These are phyloP conservation scores for Conringia planisiliqua DNA, from an alignment of 345 rosid species.

Conservation along the genomic window DNA sequence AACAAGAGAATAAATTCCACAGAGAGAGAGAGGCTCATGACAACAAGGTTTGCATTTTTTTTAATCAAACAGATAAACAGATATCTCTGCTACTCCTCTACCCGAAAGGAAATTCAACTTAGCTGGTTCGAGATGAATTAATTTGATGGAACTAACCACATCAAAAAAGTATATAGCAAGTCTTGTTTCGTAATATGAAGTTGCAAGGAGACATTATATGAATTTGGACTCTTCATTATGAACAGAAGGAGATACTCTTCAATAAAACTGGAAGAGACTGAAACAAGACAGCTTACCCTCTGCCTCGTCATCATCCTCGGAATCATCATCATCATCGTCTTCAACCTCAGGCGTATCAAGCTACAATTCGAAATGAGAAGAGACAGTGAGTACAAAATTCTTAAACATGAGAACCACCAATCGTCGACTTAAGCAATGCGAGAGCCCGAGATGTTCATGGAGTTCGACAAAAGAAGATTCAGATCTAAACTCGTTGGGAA, in stretches of 20 bases:
- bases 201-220: not conserved
- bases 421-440: not conserved
- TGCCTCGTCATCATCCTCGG: constrained; percentile 56
- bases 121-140: too few species aligned
- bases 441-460: not conserved
- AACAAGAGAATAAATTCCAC: too few species aligned
- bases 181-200: too few species aligned
- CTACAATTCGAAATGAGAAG: constrained; percentile 26
- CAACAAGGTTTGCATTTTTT: too few species aligned
- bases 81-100: too few species aligned
- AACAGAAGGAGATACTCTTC: not conserved
- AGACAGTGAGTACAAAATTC: not conserved
- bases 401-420: not conserved
- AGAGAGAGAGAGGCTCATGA: too few species aligned
- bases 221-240: not conserved
- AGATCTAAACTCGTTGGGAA: not conserved
- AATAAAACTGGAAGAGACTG: not conserved
- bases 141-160: too few species aligned
- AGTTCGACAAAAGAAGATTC: not conserved
- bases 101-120: too few species aligned
- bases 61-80: too few species aligned
- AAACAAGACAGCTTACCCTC: constrained; percentile 40
- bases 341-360: constrained; percentile 62
- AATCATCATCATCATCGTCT: constrained; percentile 66
- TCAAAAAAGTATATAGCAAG: too few species aligned